phyloP scores from a whole-genome alignment of 352 stramenopile species.

The Globisporangium takayamanum region DNA sequence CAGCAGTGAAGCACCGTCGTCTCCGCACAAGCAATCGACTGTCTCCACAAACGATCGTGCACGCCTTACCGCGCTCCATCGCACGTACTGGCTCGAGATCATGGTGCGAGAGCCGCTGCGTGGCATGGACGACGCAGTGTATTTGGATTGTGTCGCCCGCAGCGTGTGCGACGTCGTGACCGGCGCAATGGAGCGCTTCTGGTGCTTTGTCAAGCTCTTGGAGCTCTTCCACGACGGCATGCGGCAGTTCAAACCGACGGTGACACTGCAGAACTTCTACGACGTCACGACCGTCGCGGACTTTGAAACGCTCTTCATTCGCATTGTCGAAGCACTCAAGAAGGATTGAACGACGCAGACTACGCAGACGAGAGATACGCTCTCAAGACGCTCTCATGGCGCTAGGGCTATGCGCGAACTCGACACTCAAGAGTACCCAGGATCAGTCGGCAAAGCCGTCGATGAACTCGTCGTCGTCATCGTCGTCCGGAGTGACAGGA shows the following conservation, averaged over 20 bases:
- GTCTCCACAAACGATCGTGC: constrained; percentile 3
- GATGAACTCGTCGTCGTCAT: constrained; percentile 16
- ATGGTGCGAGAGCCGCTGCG: constrained; percentile 17
- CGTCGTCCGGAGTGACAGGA: neutral
- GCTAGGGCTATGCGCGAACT: neutral
- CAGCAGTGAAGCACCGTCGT: neutral
- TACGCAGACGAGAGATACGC: too few species aligned
- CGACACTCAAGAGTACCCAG: neutral
- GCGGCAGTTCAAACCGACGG: constrained; percentile 32
- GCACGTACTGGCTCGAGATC: constrained; percentile 38
- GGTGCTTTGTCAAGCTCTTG: constrained; percentile 56
- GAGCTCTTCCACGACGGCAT: constrained; percentile 51
- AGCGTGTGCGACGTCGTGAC: constrained; percentile 36
- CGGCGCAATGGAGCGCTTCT: constrained; percentile 52
- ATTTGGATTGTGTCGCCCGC: constrained; percentile 26
- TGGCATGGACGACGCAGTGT: constrained; percentile 36
- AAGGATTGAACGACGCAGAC: constrained; percentile 7
- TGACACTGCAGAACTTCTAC: constrained; percentile 30
- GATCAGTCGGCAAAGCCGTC: constrained; percentile 11
- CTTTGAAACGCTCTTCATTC: constrained; percentile 61
- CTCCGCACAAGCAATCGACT: neutral
- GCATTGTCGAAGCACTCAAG: constrained; percentile 43
- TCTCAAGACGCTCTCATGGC: too few species aligned
- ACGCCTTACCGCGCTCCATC: constrained; percentile 32
- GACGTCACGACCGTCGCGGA: constrained; percentile 31